These are phyloP conservation scores for Strobilomyces dryophilus DNA, from an alignment of 768 basidiomycete species.

Conservation along the genomic window DNA sequence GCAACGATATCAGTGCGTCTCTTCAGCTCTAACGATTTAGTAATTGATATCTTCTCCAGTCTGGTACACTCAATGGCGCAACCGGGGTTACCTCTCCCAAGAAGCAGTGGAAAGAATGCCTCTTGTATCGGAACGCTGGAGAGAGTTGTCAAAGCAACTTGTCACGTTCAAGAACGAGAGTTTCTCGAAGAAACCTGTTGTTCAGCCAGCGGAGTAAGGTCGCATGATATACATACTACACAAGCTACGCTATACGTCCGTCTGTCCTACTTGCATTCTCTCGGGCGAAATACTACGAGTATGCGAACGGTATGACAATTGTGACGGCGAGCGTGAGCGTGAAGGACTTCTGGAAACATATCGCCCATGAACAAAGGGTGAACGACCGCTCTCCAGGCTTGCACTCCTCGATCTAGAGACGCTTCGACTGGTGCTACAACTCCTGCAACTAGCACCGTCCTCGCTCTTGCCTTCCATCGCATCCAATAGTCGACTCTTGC, in stretches of 20 bases:
- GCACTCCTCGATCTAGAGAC: slow-evolving; percentile 24
- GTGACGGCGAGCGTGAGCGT: slow-evolving; percentile 36
- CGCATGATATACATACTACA: slow-evolving; percentile 9
- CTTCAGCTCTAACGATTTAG: slow-evolving; percentile 1
- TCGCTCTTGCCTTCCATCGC: slow-evolving; percentile 79
- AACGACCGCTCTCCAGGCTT: slow-evolving; percentile 22
- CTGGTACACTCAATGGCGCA: slow-evolving; percentile 72
- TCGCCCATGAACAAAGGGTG: slow-evolving; percentile 46
- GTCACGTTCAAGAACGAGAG: slow-evolving; percentile 43
- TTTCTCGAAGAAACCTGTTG: slow-evolving; percentile 26
- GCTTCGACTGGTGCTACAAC: slow-evolving; percentile 33
- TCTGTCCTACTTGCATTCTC: slow-evolving; percentile 42
- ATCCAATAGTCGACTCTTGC: slow-evolving; percentile 83
- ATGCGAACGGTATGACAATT: slow-evolving; percentile 47
- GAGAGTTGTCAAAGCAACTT: slow-evolving; percentile 56
- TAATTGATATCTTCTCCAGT: slow-evolving; percentile 37
- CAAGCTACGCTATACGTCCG: slow-evolving; percentile 13
- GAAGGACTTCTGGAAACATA: slow-evolving; percentile 68
- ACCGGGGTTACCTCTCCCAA: slow-evolving; percentile 72
- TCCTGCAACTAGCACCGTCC: slow-evolving; percentile 38
- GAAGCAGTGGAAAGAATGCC: slow-evolving; percentile 56
- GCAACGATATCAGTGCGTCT: slow-evolving; percentile 75
- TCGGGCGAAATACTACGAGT: slow-evolving; percentile 58
- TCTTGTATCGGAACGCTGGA: slow-evolving; percentile 69
- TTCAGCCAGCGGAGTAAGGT: slow-evolving; percentile 19